Base-by-base conservation (phyloP, 75 land plant species). In the Pinus taeda region DNA sequence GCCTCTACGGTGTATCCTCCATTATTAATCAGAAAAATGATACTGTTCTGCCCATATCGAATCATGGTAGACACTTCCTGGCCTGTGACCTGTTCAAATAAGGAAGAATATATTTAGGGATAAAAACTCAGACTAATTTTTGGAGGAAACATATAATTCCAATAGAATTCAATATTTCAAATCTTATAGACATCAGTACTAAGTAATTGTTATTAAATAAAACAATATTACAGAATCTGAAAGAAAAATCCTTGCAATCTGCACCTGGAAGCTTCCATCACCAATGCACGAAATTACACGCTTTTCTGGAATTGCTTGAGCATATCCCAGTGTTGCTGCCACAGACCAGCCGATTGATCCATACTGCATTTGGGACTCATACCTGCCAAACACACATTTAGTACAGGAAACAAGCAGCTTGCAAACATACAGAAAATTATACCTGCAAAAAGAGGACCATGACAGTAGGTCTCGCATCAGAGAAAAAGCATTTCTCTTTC, bases 361-460 rank as follows among this genome's bases (percentile, higher is more conserved):
- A 88, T 92, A 92, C 74, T 90, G 95, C 93, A 93, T 90, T 71
- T 93, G 91, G 75, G 88, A 93, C 78, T 93, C 95, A 79, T 86
- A 93, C 60, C 92, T 86, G 80, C 57, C 64, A 57, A 42, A 42
- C 45, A 42, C 5, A 42, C 45, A 42, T 42, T 42, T 42, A 42
- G 45, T 6, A 42, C 45, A 42, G 6, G 49, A 39, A 39, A 59
- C 4, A 36, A 33, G 4, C 78, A 6, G 9, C 15, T 30, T 2
- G 24, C 20, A 29, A 60, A 57, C 59, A 7, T 26, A 24, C 30
- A 39, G n/a, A 18, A 78, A 26, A 22, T 15, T 21, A 71, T 45
- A 64, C n/a, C 15, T 58, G 59, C 15, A 58, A 58, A 58, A 3
- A 42, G 4, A 42, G 55, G 4, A 45, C 55, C 3, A 3, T 26